phyloP scores from a whole-genome alignment of 345 rosid genomes.

The Eucalyptus pumila region DNA sequence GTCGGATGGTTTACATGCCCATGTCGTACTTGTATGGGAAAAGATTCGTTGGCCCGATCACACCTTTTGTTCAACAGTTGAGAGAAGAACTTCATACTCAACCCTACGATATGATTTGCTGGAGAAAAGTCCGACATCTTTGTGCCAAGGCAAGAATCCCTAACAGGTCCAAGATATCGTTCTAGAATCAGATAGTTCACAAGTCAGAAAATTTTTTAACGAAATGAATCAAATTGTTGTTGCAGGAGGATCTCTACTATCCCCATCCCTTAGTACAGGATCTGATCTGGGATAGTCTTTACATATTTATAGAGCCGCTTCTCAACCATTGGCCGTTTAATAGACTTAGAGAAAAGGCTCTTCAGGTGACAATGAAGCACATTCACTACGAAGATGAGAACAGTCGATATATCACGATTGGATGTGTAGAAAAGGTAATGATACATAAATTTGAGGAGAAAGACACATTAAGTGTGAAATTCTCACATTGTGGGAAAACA shows the following conservation, averaged over 20 bases:
- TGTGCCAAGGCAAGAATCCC: neutral
- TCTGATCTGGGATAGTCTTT: conserved; percentile 20
- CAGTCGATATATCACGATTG: conserved; percentile 27
- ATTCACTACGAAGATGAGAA: conserved; percentile 32
- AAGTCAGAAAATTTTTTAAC: neutral
- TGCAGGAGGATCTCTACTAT: conserved; percentile 28
- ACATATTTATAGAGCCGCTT: conserved; percentile 17
- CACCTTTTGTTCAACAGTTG: conserved; percentile 9
- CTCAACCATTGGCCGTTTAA: conserved; percentile 27
- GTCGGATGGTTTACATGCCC: conserved; percentile 20
- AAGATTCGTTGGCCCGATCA: conserved; percentile 20
- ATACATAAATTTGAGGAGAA: neutral
- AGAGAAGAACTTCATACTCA: conserved; percentile 11
- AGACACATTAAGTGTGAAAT: neutral
- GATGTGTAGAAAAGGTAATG: conserved; percentile 22
- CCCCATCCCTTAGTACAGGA: conserved; percentile 28
- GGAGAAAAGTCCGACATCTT: conserved; percentile 10
- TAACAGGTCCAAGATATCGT: neutral
- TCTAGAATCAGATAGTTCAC: neutral
- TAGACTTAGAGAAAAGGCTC: conserved; percentile 16
- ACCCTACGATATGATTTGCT: conserved; percentile 6
- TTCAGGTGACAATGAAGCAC: conserved; percentile 11
- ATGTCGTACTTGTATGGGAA: conserved; percentile 20
- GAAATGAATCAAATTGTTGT: neutral
- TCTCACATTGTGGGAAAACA: neutral